Conservation (phyloP, 345 rosid genomes). For the Garcia nutans region DNA sequence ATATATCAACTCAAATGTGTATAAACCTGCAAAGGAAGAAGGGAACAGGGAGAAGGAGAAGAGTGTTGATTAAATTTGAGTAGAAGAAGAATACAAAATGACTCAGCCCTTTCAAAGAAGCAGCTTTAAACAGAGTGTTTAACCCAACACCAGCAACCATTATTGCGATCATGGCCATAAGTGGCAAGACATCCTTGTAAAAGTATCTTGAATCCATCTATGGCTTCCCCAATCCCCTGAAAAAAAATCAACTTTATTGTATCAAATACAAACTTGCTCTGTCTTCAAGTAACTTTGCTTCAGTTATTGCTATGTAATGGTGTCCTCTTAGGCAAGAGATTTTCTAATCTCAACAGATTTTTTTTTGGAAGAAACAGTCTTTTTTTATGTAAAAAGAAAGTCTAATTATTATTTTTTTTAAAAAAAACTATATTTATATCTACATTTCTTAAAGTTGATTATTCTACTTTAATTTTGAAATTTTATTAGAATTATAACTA, state of each 20-base stretch:
- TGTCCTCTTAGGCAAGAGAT: too few relatives aligned
- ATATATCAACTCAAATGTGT: neutral
- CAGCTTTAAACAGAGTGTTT: constrained; percentile 13
- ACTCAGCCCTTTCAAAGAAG: constrained; percentile 6
- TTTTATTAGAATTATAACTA: too few relatives aligned
- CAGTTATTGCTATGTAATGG: too few relatives aligned
- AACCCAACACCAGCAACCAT: neutral
- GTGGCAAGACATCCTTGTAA: neutral
- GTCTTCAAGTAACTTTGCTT: neutral
- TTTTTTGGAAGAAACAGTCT: too few relatives aligned
- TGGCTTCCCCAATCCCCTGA: neutral
- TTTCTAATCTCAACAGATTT: too few relatives aligned
- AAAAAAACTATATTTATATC: too few relatives aligned
- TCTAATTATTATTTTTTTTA: too few relatives aligned
- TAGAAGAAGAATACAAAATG: neutral
- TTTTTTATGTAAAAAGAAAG: too few relatives aligned
- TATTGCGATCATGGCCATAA: neutral
- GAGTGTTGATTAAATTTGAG: neutral
- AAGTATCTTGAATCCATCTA: neutral
- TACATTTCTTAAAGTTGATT: too few relatives aligned
- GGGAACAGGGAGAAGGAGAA: constrained; percentile 2
- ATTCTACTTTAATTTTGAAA: too few relatives aligned
- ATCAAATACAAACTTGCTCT: neutral
- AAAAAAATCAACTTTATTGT: neutral
- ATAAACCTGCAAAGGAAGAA: neutral